Base-by-base conservation (phyloP, 352 stramenopile genomes). In the Phytophthora rubi region DNA sequence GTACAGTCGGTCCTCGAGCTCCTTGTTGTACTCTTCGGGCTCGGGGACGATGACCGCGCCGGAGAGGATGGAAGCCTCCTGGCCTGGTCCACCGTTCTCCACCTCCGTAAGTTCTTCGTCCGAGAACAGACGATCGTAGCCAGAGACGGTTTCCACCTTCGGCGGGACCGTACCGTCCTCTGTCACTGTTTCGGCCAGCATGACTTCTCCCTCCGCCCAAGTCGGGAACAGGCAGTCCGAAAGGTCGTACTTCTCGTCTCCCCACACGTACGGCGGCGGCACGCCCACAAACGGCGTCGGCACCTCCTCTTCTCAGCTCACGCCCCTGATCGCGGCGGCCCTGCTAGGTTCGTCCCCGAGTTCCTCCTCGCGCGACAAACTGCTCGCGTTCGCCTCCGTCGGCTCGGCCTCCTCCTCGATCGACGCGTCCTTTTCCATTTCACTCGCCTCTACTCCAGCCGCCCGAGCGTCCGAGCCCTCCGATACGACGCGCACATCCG, bases 1-100 rank as follows among this genome's bases (percentile, higher is more conserved):
- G 23, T 26, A 26, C 23, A 26, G 23, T 26, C 23, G 23, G 23
- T 26, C 23, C 23, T 26, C 58, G 1, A 57, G 32, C 18, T 64
- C 28, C 15, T 52, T 62, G 12, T 54, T 23, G n/a, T 54, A 62
- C n/a, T 62, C 56, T 2, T 26, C 23, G 23, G 23, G 23, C 23
- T 26, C 23, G 23, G 23, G 23, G 23, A 26, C 23, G 23, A 53
- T 2, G 6, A 56, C 45, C 3, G 6, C n/a, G 2, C 57, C 57
- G 23, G 32, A 33, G 3, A 60, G 16, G n/a, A 37, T 30, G 32
- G 53, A 30, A 0, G 18, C 33, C 13, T 60, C 53, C 23, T 60
- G 35, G 9, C 53, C 53, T 1, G 16, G 16, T 2, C 3, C 15
- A 30, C 53, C 30, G 8, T 18, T 13, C 10, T 60, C 35, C 53